phyloP scores from a whole-genome alignment of 441 rosid species.

The Erodium trifolium region DNA sequence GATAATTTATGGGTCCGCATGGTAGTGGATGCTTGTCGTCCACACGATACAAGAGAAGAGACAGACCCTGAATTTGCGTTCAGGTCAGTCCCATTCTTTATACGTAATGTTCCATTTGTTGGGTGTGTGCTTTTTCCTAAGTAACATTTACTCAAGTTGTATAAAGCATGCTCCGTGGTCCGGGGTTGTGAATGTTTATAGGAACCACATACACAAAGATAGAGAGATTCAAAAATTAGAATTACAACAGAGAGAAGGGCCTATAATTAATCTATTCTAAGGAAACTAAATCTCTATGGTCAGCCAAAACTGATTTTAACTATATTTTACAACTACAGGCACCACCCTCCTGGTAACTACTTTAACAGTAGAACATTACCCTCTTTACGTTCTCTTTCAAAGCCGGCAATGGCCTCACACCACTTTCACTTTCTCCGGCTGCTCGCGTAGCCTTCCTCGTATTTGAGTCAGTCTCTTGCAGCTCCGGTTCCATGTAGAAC shows the following conservation, averaged over 20 bases:
- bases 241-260: too few relatives aligned
- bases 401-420: conserved; percentile 81
- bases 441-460: conserved; percentile 29
- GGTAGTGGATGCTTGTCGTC: conserved; percentile 86
- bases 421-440: conserved; percentile 33
- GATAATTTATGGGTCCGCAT: conserved; percentile 62
- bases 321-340: not conserved
- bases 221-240: too few relatives aligned
- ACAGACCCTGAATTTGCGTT: conserved; percentile 68
- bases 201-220: too few relatives aligned
- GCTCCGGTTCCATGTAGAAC: conserved; percentile 89
- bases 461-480: conserved; percentile 63
- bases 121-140: not conserved
- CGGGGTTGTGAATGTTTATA: too few relatives aligned
- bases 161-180: too few relatives aligned
- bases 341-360: not conserved
- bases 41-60: conserved; percentile 84
- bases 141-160: not conserved
- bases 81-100: conserved; percentile 38
- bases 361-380: conserved; percentile 88
- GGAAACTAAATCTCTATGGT: not conserved
- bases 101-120: not conserved
- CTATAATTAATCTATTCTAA: too few relatives aligned
- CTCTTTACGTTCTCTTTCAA: conserved; percentile 96
- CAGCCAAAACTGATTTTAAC: not conserved